Evolutionary conservation across 2,329 filamentous ascomycete species (phyloP), one percentile per base, ranked within the genome.

Genomic region (Bretziella fagacearum): DNA sequence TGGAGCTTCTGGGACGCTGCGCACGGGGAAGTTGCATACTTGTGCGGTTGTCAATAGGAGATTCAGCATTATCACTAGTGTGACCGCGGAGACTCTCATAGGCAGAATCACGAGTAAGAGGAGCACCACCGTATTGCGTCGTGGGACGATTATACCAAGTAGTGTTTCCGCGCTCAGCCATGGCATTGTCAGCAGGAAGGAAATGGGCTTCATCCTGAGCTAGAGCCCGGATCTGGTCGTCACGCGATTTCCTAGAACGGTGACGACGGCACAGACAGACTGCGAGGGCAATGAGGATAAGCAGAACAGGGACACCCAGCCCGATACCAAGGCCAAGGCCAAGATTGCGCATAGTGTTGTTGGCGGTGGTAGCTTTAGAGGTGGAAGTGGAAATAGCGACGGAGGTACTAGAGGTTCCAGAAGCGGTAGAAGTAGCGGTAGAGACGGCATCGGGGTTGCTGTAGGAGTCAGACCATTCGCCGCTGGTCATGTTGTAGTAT

Each of bases 301-400:
- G 51, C 2, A 74, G 55, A 1, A 72, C 63, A 0, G 71, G 62
- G 1, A 80, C 56, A 1, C 78, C 80, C 1, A 85, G 60, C 1
- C 80, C 79, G 1, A 84, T 57, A 0, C 79, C 80, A 2, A 79
- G 61, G 0, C 78, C 78, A 0, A 84, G 62, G 1, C 77, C 77
- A 3, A 79, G 54, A 1, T 51, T 51, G 27, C 49, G 49, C 17
- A 22, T 45, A 11, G 13, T 35, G 25, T 42, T 52, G 13, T 30
- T n/a, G 22, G 17, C n/a, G n/a, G 48, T 37, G 4, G 45, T 39
- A 4, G 40, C 29, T 8, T 25, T 43, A 17, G 40, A n/a, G 15
- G 37, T 20, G 11, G 45, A 7, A 20, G 49, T 43, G 13, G 26
- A 51, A 5, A 15, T 52, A 33, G 50, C 48, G 29, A 37, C 53